Percentiles rank a stretch among this genome's conserved stretches.
phyloP scores from a whole-genome alignment of 495 filamentous ascomycete species.

The Opeltia flavorubescens region DNA sequence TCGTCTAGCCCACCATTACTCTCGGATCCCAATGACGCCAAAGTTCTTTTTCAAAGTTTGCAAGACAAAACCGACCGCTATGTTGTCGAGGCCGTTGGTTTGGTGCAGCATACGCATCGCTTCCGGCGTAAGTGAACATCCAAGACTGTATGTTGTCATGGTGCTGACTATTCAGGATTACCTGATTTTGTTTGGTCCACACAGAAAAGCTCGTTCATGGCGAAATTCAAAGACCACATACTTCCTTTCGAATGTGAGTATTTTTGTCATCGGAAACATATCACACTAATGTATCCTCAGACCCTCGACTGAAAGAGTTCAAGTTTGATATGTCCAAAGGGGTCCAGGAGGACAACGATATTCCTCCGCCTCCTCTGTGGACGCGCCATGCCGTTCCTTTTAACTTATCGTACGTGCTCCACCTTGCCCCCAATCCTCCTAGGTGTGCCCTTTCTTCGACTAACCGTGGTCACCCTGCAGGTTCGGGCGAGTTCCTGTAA shows the following conservation, averaged over 20 bases:
- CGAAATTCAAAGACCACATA: constrained; percentile 48
- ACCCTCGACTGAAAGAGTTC: constrained; percentile 59
- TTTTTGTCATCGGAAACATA: not conserved
- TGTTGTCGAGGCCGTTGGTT: constrained; percentile 53
- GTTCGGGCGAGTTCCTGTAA: no score
- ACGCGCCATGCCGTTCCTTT: constrained; percentile 53
- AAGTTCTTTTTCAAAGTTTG: constrained; percentile 46
- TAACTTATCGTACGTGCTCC: constrained; percentile 35
- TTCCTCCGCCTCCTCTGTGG: constrained; percentile 70
- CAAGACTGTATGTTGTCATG: not conserved
- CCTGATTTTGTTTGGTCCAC: constrained; percentile 70
- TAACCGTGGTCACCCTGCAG: no score
- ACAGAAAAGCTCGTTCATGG: constrained; percentile 44
- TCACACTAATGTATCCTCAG: constrained; percentile 19
- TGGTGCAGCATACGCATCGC: constrained; percentile 66
- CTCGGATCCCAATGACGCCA: constrained; percentile 16
- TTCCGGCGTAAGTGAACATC: constrained; percentile 48
- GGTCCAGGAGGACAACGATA: constrained; percentile 40
- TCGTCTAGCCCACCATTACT: not conserved
- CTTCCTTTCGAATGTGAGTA: constrained; percentile 47
- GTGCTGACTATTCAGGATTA: constrained; percentile 24
- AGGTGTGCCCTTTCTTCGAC: no score
- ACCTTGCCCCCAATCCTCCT: not conserved
- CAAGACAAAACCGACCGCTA: constrained; percentile 59
- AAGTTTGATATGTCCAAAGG: constrained; percentile 52